Conservation (phyloP, 257 asterid species). For the Solanum neorickii region DNA sequence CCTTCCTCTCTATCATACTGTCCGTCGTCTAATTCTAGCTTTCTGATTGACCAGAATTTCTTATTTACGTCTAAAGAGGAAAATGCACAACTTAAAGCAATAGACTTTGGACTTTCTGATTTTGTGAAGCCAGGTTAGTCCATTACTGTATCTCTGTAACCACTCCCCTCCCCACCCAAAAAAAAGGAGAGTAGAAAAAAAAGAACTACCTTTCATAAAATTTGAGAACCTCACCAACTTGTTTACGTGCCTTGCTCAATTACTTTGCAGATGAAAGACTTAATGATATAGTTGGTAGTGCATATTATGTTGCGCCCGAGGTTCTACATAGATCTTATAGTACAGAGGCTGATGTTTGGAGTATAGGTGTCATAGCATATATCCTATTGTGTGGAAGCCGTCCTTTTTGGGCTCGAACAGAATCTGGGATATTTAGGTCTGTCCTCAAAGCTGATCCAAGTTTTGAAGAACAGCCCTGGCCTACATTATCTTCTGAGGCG, state of each 20-base stretch:
- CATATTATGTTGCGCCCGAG: conserved; percentile 97
- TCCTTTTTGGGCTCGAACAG: conserved; percentile 96
- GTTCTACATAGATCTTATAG: conserved; percentile 83
- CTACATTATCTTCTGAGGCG: conserved; percentile 64
- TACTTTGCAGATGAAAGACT: conserved; percentile 71
- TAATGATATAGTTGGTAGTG: conserved; percentile 93
- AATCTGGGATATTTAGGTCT: conserved; percentile 85
- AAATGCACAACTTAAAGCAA: conserved; percentile 67
- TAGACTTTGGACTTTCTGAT: conserved; percentile 92
- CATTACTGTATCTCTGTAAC: background rate
- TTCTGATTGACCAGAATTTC: conserved; percentile 65
- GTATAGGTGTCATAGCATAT: conserved; percentile 81
- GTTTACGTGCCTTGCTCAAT: background rate
- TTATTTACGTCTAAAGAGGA: conserved; percentile 78
- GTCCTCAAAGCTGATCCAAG: conserved; percentile 88
- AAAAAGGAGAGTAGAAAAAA: too few relatives aligned
- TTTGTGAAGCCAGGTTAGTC: conserved; percentile 84
- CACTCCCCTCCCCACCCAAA: background rate
- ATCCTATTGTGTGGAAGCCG: conserved; percentile 81
- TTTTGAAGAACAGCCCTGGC: conserved; percentile 89
- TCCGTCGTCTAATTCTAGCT: conserved; percentile 17
- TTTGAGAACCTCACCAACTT: background rate
- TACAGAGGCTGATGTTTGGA: conserved; percentile 96
- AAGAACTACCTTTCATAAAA: background rate
- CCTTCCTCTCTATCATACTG: background rate